Evolutionary conservation across 2,329 filamentous ascomycete species (phyloP).

Genomic region (Fulvia fulva): DNA sequence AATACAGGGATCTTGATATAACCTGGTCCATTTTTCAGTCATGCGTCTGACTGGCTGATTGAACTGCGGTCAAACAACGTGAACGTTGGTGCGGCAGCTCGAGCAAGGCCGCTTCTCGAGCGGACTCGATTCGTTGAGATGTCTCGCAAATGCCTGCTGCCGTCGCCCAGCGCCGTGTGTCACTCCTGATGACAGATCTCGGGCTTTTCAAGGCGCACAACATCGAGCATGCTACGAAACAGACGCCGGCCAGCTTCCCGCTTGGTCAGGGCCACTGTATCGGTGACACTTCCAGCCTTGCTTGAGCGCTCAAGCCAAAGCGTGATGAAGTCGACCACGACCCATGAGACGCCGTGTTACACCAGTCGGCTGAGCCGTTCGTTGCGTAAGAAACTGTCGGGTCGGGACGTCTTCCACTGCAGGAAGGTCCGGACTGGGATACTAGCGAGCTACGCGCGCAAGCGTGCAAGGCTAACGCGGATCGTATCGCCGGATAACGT

Average conservation of each 20-base stretch:
- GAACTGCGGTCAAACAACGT: neutral
- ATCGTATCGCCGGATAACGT: conserved; percentile 5
- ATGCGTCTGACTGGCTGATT: neutral
- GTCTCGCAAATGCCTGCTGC: neutral
- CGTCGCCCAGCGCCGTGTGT: neutral
- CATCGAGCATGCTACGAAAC: neutral
- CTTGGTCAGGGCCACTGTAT: neutral
- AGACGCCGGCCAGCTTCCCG: neutral
- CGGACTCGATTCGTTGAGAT: neutral
- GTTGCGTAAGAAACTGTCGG: conserved; percentile 5
- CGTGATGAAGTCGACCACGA: neutral
- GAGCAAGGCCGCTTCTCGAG: conserved; percentile 1
- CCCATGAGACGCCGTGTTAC: neutral
- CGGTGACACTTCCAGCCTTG: neutral
- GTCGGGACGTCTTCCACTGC: conserved; percentile 1
- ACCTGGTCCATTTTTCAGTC: neutral
- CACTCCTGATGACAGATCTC: neutral
- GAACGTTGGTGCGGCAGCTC: neutral
- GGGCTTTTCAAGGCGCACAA: neutral
- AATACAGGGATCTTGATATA: neutral
- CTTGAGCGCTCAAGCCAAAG: neutral
- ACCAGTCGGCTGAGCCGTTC: neutral
- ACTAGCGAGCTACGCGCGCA: conserved; percentile 6
- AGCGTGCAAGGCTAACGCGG: conserved; percentile 5
- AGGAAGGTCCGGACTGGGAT: neutral